phyloP scores from a whole-genome alignment of 768 basidiomycete genomes.

The Leccinellum albellum region DNA sequence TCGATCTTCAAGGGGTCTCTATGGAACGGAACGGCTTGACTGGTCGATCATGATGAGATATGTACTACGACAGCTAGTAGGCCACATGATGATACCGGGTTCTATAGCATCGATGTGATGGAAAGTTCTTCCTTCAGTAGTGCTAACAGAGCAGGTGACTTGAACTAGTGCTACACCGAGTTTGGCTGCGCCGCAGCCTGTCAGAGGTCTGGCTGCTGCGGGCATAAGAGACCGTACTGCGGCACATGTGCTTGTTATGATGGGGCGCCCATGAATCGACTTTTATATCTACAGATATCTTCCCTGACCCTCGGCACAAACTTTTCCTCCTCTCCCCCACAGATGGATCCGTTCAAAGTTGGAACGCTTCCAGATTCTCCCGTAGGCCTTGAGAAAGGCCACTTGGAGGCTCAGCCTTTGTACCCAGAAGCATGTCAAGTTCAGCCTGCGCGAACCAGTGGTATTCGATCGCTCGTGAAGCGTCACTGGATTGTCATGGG shows the following conservation, averaged over 20 bases:
- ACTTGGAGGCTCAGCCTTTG: slow-evolving; percentile 1
- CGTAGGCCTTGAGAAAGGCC: slow-evolving; percentile 19
- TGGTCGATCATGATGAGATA: not conserved
- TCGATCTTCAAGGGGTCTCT: not conserved
- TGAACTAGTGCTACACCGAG: not conserved
- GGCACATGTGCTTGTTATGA: no score
- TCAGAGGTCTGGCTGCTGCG: not conserved
- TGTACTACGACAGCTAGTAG: not conserved
- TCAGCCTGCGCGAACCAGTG: not conserved
- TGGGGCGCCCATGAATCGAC: no score
- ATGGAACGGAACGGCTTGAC: not conserved
- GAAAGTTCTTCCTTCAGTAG: not conserved
- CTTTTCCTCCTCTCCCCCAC: not conserved
- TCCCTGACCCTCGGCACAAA: not conserved
- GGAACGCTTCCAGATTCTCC: slow-evolving; percentile 2
- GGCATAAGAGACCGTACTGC: not conserved
- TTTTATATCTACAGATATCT: not conserved
- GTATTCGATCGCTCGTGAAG: slow-evolving; percentile 8
- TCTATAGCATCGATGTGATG: not conserved
- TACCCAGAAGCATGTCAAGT: not conserved
- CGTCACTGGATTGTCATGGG: slow-evolving; percentile 6
- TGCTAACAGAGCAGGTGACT: not conserved
- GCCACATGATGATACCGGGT: not conserved
- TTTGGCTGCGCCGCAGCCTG: not conserved
- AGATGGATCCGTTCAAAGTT: slow-evolving; percentile 15